Conservation (phyloP, 331 rosid species). For the Quercus lobata region DNA sequence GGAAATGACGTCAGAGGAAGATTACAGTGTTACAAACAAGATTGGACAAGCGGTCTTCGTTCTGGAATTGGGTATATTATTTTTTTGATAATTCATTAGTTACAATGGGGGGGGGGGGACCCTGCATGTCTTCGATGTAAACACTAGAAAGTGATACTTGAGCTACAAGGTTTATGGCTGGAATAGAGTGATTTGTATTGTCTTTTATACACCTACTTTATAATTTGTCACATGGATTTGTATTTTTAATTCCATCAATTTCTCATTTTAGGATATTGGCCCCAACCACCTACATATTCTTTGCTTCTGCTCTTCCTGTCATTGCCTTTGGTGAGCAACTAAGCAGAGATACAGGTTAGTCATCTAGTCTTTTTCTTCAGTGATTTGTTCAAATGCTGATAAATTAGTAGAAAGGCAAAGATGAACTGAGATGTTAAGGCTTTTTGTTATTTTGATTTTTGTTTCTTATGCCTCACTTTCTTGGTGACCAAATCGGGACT, state of each 20-base stretch:
- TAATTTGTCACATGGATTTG: not conserved
- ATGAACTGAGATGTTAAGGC: not conserved
- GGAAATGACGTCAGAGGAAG: constrained; percentile 56
- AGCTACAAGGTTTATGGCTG: constrained; percentile 18
- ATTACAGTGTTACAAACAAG: constrained; percentile 59
- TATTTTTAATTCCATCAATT: not conserved
- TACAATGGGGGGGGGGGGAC: too few species aligned
- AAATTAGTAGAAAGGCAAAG: not conserved
- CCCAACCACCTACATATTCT: constrained; percentile 76
- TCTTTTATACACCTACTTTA: not conserved
- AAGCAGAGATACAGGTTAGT: constrained; percentile 73
- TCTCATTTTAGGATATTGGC: constrained; percentile 59
- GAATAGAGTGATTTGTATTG: constrained; percentile 46
- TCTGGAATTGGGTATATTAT: constrained; percentile 58
- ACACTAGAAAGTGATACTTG: too few species aligned
- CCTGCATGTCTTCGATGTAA: too few species aligned
- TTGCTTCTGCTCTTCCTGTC: constrained; percentile 92
- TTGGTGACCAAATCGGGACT: not conserved
- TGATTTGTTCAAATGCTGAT: not conserved
- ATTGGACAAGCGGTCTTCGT: constrained; percentile 57
- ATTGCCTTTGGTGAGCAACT: constrained; percentile 88
- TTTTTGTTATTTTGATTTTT: not conserved
- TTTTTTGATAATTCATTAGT: too few species aligned
- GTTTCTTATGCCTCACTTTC: not conserved
- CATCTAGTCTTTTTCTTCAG: not conserved